phyloP scores from a whole-genome alignment of 140 eudicot species.

The Oenanthe javanica region DNA sequence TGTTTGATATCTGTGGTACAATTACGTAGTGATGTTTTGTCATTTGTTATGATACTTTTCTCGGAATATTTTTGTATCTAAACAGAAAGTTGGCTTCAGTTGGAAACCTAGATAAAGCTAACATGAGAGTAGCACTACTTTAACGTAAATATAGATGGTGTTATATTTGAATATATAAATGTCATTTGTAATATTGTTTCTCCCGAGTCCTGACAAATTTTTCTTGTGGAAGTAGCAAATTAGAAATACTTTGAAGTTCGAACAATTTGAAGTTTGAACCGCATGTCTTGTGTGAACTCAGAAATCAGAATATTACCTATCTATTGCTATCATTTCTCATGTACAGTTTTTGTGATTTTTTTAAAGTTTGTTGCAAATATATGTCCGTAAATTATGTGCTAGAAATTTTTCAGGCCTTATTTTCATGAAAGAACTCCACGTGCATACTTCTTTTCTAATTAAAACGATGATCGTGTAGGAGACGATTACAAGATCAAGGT shows the following conservation, averaged over 20 bases:
- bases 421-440: too few relatives aligned
- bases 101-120: too few relatives aligned
- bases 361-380: neutral
- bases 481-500: conserved; percentile 79
- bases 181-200: neutral
- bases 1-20: too few relatives aligned
- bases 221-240: neutral
- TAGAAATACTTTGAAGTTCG: neutral
- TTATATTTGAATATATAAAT: neutral
- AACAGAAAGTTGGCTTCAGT: too few relatives aligned
- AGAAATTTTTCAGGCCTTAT: too few relatives aligned
- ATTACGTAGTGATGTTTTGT: too few relatives aligned
- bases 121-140: neutral
- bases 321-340: neutral
- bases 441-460: neutral
- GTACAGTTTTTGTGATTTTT: neutral
- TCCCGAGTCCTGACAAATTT: neutral
- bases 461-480: conserved; percentile 31
- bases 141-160: neutral
- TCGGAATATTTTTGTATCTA: too few relatives aligned
- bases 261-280: neutral
- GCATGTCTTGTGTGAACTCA: neutral
- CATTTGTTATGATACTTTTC: too few relatives aligned
- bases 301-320: neutral
- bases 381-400: neutral